These are phyloP conservation scores for Alternaria atra DNA, from an alignment of 2,329 filamentous ascomycete species.

Conservation along the genomic window DNA sequence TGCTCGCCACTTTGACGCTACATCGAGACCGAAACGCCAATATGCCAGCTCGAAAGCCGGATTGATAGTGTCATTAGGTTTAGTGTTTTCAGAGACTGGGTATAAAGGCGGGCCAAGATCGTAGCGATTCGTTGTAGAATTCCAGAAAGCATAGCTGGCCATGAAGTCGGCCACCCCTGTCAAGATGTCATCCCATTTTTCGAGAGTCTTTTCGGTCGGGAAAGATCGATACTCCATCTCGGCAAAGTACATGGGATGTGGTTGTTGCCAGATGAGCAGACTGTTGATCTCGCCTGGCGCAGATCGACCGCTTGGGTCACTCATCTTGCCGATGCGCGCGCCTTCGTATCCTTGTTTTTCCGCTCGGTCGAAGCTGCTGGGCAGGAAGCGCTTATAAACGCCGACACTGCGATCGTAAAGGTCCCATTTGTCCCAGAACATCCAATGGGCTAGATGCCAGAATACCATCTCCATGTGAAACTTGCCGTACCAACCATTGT, in stretches of 20 bases:
- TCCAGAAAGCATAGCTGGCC: constrained; percentile 66
- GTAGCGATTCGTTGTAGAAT: constrained; percentile 61
- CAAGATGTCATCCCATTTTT: constrained; percentile 64
- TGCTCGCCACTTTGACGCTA: constrained; percentile 63
- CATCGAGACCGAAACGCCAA: constrained; percentile 67
- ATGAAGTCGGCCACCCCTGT: constrained; percentile 66
- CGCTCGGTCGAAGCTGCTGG: constrained; percentile 48
- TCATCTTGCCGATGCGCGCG: constrained; percentile 66
- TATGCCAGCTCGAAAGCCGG: constrained; percentile 69
- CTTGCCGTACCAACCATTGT: constrained; percentile 66
- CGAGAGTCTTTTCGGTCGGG: constrained; percentile 55
- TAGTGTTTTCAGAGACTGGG: constrained; percentile 66
- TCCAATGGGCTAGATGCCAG: constrained; percentile 64
- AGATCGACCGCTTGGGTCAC: constrained; percentile 63
- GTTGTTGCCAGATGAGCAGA: constrained; percentile 70
- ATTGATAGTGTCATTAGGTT: constrained; percentile 65
- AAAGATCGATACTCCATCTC: constrained; percentile 63
- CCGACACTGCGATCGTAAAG: constrained; percentile 59
- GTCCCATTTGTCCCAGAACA: constrained; percentile 59
- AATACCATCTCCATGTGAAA: constrained; percentile 66
- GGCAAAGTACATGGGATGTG: constrained; percentile 68
- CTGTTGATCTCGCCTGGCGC: constrained; percentile 69
- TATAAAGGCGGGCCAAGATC: constrained; percentile 64
- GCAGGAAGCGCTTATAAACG: constrained; percentile 60
- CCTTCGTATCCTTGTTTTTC: constrained; percentile 51